Conservation (phyloP, 768 basidiomycete genomes). For the Lepiota brunneoincarnata region DNA sequence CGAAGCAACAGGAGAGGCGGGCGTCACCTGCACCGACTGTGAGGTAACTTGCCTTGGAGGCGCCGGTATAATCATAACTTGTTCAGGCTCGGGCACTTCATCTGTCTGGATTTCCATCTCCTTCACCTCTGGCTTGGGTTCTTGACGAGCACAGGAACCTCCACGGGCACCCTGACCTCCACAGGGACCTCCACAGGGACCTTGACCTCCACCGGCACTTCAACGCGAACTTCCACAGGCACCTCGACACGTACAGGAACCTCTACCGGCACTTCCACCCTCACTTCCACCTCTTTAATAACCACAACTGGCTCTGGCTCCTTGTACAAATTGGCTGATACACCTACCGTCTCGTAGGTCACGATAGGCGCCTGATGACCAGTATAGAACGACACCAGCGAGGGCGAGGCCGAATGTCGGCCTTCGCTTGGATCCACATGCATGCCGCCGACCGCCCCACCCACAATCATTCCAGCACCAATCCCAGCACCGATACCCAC, state of each 20-base stretch:
- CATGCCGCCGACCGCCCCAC: not conserved
- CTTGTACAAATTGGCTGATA: conserved; percentile 34
- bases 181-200: conserved; percentile 15
- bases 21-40: conserved; percentile 3
- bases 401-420: conserved; percentile 12
- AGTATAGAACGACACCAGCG: conserved; percentile 34
- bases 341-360: conserved; percentile 51
- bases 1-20: conserved; percentile 30
- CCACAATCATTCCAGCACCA: not conserved
- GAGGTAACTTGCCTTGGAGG: not conserved
- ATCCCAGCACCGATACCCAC: too few relatives aligned
- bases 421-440: not conserved
- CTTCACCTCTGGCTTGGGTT: conserved; percentile 61
- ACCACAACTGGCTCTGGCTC: conserved; percentile 34
- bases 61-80: not conserved
- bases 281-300: conserved; percentile 8
- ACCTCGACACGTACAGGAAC: conserved; percentile 13
- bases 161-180: conserved; percentile 17
- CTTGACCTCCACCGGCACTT: conserved; percentile 14
- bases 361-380: conserved; percentile 15
- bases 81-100: conserved; percentile 21
- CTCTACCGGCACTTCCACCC: conserved; percentile 30
- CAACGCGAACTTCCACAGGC: conserved; percentile 10
- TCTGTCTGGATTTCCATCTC: conserved; percentile 85
- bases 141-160: conserved; percentile 20